Conservation (phyloP, 2,329 filamentous ascomycete genomes). For the Pyricularia pennisetigena region DNA sequence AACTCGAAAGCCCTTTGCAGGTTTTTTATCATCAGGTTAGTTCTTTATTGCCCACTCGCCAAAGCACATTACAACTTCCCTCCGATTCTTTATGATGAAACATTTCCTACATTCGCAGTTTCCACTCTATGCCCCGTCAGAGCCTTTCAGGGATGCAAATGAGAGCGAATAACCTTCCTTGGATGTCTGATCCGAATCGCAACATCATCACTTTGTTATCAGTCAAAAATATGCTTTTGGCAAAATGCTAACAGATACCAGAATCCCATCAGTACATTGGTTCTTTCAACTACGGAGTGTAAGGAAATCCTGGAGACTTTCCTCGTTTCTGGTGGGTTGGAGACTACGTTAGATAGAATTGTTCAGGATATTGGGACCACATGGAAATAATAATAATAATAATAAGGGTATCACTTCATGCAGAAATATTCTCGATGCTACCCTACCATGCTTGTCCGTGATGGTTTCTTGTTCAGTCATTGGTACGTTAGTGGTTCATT, state of each 20-base stretch:
- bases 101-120: constrained; percentile 76
- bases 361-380: background rate
- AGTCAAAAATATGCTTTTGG: background rate
- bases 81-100: constrained; percentile 53
- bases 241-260: constrained; percentile 6
- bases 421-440: background rate
- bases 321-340: background rate
- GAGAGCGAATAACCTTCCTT: constrained; percentile 60
- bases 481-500: background rate
- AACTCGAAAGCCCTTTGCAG: background rate
- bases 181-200: constrained; percentile 45
- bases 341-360: background rate
- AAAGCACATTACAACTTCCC: constrained; percentile 7
- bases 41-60: too few species aligned
- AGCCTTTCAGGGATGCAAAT: constrained; percentile 58
- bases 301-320: background rate
- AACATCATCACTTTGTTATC: background rate
- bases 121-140: constrained; percentile 58
- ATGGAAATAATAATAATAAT: background rate
- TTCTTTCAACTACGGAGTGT: background rate
- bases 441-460: background rate
- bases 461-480: background rate
- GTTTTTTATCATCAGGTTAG: constrained; percentile 18
- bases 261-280: background rate
- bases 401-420: background rate